phyloP scores from a whole-genome alignment of 768 basidiomycete species.

The Lactarius indigo region DNA sequence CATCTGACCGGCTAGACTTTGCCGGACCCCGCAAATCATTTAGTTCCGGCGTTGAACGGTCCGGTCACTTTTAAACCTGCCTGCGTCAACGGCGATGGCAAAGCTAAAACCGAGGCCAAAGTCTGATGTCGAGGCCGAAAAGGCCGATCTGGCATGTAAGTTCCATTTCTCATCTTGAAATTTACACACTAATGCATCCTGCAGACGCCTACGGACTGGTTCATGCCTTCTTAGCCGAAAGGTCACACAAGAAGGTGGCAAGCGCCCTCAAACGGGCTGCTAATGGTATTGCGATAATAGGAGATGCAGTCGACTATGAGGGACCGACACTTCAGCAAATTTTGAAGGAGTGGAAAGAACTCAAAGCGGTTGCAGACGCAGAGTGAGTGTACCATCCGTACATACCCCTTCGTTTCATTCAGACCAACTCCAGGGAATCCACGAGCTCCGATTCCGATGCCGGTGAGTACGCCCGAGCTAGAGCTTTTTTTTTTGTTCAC shows the following conservation, averaged over 20 bases:
- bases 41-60: not conserved
- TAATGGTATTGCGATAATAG: conserved; percentile 55
- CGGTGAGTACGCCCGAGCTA: not conserved
- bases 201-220: conserved; percentile 75
- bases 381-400: conserved; percentile 11
- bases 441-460: conserved; percentile 28
- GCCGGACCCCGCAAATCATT: too few relatives aligned
- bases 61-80: not conserved
- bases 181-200: not conserved
- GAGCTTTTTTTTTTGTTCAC: conserved; percentile 9
- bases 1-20: too few relatives aligned
- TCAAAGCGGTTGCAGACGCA: conserved; percentile 14
- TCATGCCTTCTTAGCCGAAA: conserved; percentile 65
- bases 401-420: not conserved
- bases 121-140: conserved; percentile 1
- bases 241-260: conserved; percentile 66
- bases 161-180: not conserved
- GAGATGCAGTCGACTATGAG: conserved; percentile 46
- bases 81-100: not conserved
- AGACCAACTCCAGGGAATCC: conserved; percentile 7
- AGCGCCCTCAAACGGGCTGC: conserved; percentile 71
- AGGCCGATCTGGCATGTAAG: conserved; percentile 10
- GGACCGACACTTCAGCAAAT: conserved; percentile 63
- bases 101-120: not conserved
- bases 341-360: conserved; percentile 57